Evolutionary conservation across 495 filamentous ascomycete genomes (phyloP).

Genomic region (Chaetomium tenue): DNA sequence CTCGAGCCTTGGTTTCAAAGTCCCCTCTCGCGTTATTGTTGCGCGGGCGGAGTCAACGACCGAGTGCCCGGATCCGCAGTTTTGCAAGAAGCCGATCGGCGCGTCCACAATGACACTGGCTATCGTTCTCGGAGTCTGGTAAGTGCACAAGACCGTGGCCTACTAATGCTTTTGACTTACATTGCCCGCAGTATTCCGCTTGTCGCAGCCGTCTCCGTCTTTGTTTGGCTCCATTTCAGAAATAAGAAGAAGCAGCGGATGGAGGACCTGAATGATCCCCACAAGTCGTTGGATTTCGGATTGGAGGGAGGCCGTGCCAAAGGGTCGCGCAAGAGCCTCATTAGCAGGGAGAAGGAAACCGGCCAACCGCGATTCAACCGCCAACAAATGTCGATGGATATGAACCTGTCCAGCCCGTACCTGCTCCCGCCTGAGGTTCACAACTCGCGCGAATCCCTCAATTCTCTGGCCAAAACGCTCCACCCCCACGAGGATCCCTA

Average conservation of each 20-base stretch:
- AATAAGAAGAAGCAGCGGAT: constrained; percentile 66
- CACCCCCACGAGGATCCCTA: constrained; percentile 78
- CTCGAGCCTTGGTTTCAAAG: constrained; percentile 17
- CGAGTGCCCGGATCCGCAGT: constrained; percentile 29
- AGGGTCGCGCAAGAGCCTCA: constrained; percentile 48
- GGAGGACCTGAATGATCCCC: constrained; percentile 84
- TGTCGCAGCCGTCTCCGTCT: constrained; percentile 60
- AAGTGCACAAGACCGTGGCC: constrained; percentile 44
- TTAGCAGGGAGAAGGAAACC: constrained; percentile 51
- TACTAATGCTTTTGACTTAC: constrained; percentile 30
- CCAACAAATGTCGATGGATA: constrained; percentile 82
- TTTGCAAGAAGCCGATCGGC: constrained; percentile 58
- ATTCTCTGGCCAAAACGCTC: constrained; percentile 74
- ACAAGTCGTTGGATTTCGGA: constrained; percentile 93
- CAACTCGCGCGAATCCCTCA: constrained; percentile 76
- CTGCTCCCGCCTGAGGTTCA: constrained; percentile 80
- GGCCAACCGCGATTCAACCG: constrained; percentile 53
- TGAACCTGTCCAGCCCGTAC: constrained; percentile 81
- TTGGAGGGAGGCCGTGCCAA: constrained; percentile 54
- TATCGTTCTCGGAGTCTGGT: constrained; percentile 80
- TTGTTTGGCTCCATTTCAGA: constrained; percentile 75
- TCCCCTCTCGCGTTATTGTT: constrained; percentile 26
- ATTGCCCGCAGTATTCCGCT: constrained; percentile 66
- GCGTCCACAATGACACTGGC: constrained; percentile 62
- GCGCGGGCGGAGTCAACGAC: constrained; percentile 21